Evolutionary conservation across 352 stramenopile species (phyloP).

Genomic region (Phytophthora boehmeriae): DNA sequence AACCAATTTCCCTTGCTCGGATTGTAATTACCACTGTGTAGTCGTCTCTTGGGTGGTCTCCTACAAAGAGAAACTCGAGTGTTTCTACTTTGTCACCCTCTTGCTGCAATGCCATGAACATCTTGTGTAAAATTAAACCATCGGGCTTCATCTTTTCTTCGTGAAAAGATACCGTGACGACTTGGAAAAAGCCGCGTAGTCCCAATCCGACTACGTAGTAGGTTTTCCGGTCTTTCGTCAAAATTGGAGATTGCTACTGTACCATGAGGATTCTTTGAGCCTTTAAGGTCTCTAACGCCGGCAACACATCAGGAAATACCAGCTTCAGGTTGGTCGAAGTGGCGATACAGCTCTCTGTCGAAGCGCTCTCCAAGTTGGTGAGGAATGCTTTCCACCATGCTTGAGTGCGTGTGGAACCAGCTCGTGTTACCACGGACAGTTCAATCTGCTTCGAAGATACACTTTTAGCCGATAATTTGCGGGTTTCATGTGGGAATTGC

Average conservation of each 20-base stretch:
- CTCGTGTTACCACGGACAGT: constrained; percentile 57
- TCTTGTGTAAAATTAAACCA: constrained; percentile 58
- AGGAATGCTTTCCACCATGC: constrained; percentile 18
- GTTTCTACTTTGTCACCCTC: neutral
- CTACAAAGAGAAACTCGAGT: constrained; percentile 57
- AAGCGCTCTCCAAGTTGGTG: constrained; percentile 44
- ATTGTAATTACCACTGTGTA: constrained; percentile 46
- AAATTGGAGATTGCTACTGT: constrained; percentile 84
- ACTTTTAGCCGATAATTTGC: constrained; percentile 21
- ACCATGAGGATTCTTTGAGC: constrained; percentile 37
- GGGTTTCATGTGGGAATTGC: constrained; percentile 52
- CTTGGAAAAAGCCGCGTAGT: constrained; percentile 54
- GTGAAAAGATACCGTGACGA: constrained; percentile 66
- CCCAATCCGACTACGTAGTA: constrained; percentile 51
- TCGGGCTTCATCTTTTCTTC: constrained; percentile 58
- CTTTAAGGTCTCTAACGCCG: constrained; percentile 43
- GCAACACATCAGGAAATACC: constrained; percentile 60
- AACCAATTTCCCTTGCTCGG: constrained; percentile 53
- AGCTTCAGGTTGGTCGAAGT: constrained; percentile 53
- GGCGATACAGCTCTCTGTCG: constrained; percentile 53
- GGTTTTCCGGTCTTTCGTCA: constrained; percentile 62
- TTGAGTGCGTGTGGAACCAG: constrained; percentile 44
- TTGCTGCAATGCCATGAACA: constrained; percentile 30
- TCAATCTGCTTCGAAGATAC: no score
- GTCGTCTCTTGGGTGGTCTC: constrained; percentile 62